Conservation (phyloP, 768 basidiomycete species). For the Collybia nuda region DNA sequence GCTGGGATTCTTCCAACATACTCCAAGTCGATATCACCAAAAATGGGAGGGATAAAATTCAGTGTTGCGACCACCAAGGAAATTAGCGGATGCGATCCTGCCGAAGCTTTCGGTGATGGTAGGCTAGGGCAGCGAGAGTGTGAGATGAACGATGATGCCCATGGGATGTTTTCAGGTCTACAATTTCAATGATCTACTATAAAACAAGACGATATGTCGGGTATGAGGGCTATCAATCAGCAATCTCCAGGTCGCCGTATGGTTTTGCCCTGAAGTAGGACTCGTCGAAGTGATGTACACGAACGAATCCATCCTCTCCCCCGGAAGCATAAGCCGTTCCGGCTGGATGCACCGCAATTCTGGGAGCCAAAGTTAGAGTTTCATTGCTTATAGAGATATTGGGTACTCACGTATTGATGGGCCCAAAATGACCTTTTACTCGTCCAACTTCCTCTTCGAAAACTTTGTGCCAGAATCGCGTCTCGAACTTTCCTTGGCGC, state of each 20-base stretch:
- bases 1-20: too few relatives aligned
- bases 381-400: neutral
- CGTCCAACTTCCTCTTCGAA: conserved; percentile 97
- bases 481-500: conserved; percentile 97
- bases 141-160: too few relatives aligned
- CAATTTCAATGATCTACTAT: too few relatives aligned
- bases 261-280: conserved; percentile 91
- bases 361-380: conserved; percentile 28
- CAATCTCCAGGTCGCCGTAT: conserved; percentile 83
- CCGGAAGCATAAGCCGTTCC: conserved; percentile 92
- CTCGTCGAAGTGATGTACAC: conserved; percentile 92
- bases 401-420: conserved; percentile 85
- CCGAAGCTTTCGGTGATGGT: too few relatives aligned
- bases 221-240: conserved; percentile 33
- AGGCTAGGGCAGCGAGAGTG: too few relatives aligned
- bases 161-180: too few relatives aligned
- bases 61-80: too few relatives aligned
- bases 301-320: conserved; percentile 93
- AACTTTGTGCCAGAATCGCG: conserved; percentile 96
- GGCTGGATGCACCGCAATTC: conserved; percentile 89
- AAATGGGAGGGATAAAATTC: too few relatives aligned
- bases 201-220: too few relatives aligned
- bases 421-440: conserved; percentile 97
- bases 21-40: too few relatives aligned
- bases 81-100: too few relatives aligned